Evolutionary conservation across 2,329 filamentous ascomycete genomes (phyloP).

Genomic region (Zymoseptoria tritici): DNA sequence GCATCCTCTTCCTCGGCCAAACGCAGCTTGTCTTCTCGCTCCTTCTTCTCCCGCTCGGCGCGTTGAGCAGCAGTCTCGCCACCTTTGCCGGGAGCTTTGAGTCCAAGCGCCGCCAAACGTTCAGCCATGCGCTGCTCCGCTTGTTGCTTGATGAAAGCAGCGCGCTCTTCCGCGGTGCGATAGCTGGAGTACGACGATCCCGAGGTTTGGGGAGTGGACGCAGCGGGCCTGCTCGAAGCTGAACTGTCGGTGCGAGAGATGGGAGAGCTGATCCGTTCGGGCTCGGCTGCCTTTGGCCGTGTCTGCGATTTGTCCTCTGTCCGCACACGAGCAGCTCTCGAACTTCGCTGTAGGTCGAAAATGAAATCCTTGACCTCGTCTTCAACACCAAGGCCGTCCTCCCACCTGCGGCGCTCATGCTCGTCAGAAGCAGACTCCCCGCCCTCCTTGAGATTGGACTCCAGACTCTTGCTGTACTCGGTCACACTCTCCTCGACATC

Average conservation of each 20-base stretch:
- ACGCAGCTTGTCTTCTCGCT: conserved; percentile 76
- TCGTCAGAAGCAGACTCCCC: conserved; percentile 68
- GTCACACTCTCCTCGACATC: conserved; percentile 95
- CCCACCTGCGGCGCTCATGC: conserved; percentile 89
- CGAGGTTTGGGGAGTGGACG: conserved; percentile 40
- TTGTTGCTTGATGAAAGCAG: conserved; percentile 94
- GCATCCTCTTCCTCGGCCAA: conserved; percentile 93
- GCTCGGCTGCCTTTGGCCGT: conserved; percentile 13
- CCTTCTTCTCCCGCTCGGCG: conserved; percentile 77
- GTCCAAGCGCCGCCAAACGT: conserved; percentile 82
- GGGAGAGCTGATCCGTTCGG: conserved; percentile 24
- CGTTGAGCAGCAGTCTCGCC: conserved; percentile 77
- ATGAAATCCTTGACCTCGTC: conserved; percentile 97
- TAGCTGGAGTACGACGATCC: conserved; percentile 71
- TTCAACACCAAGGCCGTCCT: conserved; percentile 91
- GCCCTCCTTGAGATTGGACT: conserved; percentile 79
- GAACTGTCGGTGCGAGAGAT: conserved; percentile 26
- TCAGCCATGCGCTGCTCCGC: conserved; percentile 97
- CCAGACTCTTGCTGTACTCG: conserved; percentile 76
- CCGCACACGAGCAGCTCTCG: conserved; percentile 64
- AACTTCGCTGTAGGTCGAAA: conserved; percentile 85
- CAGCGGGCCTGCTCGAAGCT: conserved; percentile 16
- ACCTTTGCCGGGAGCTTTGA: conserved; percentile 69
- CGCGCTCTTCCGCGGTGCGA: conserved; percentile 85
- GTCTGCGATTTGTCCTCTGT: conserved; percentile 44